Conservation (phyloP, 129 eudicot species). For the Apium graveolens region DNA sequence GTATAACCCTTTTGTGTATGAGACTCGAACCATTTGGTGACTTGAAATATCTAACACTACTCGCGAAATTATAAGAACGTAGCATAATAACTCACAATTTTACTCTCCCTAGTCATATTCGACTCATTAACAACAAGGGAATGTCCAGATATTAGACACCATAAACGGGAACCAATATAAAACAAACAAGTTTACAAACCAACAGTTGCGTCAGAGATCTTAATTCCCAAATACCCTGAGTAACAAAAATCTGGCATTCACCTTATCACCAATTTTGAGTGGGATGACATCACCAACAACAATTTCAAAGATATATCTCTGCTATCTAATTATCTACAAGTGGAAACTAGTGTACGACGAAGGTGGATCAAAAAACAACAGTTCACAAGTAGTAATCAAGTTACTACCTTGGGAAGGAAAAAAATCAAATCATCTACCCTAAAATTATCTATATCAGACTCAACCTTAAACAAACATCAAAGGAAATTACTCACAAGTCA, state of each 20-base stretch:
- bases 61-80: background rate
- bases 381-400: too few species aligned
- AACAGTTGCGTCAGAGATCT: background rate
- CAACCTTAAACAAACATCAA: too few species aligned
- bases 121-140: conserved; percentile 89
- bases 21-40: background rate
- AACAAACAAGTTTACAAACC: background rate
- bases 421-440: too few species aligned
- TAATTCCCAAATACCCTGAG: background rate
- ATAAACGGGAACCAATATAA: conserved; percentile 80
- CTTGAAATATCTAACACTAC: background rate
- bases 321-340: too few species aligned
- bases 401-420: too few species aligned
- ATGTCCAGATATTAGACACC: conserved; percentile 74
- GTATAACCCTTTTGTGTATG: background rate
- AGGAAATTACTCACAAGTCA: too few species aligned
- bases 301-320: conserved; percentile 79
- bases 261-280: conserved; percentile 96
- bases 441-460: too few species aligned
- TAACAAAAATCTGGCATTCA: conserved; percentile 6
- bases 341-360: too few species aligned
- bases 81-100: conserved; percentile 44
- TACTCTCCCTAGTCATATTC: conserved; percentile 98
- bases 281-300: conserved; percentile 95
- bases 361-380: too few species aligned